Base-by-base conservation (phyloP, 1,139 yeast species). In the Wickerhamiella pararugosa region DNA sequence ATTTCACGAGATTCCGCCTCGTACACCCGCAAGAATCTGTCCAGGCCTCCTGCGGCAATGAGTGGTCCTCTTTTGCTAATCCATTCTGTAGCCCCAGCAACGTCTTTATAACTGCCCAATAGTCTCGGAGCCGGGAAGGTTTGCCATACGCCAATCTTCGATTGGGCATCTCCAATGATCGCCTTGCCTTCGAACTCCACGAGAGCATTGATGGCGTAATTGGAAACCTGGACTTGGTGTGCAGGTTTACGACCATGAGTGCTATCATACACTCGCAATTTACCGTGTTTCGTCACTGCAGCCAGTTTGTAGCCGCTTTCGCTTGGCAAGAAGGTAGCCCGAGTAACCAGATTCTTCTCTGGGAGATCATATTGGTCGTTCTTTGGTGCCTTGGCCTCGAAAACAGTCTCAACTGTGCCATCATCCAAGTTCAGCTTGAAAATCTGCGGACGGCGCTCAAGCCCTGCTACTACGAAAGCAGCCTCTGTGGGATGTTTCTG, bases 11-110 rank as follows among this genome's bases (percentile, higher is more conserved):
- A 60, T 2, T 61, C 63, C 6, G 75, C 56, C 48, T 82, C 79
- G 59, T 73, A 87, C 2, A 82, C 82, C 45, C 96, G 70, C 35
- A 84, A 67, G 57, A 84, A 87, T 54, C 95, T 69, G 57, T 87
- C 97, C 32, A 86, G 68, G 0, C 95, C 94, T 35, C 94, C 95
- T 26, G 84, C 69, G 2, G 71, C 69, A 7, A 77, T 45, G 10
- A 50, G 55, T 29, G 31, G 57, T 47, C 47, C 52, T 29, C 45
- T 45, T 9, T 27, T 11, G 9, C 44, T 34, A 6, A 50, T 27
- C 3, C 43, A 31, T 6, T 46, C 50, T 6, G 56, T 52, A 4
- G 59, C 49, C 2, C 60, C 60, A 7, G 46, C 42, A 8, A 54
- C 47, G n/a, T 55, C 58, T 29, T 44, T 44, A 37, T 41, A 54